Percentiles rank a stretch among this genome's conserved stretches.
phyloP scores from a whole-genome alignment of 345 rosid species.

The Melaleuca quinquenervia region DNA sequence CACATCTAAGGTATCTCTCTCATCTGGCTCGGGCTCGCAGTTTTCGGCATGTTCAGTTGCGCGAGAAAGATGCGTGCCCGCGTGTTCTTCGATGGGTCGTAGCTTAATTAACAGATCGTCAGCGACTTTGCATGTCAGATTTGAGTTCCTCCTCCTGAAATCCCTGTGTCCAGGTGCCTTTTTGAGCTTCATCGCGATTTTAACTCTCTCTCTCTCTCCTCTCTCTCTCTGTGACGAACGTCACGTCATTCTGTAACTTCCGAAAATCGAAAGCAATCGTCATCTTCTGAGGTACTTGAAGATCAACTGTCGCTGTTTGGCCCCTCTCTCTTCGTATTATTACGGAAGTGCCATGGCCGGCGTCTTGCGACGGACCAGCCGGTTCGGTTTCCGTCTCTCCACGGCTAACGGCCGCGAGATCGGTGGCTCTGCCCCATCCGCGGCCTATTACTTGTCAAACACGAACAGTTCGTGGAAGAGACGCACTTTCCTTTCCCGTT shows the following conservation, averaged over 20 bases:
- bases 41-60: not conserved
- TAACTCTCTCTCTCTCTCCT: not conserved
- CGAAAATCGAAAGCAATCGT: not conserved
- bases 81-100: not conserved
- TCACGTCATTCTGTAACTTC: not conserved
- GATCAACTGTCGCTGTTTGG: not conserved
- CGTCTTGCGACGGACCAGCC: not conserved
- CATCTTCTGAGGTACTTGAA: not conserved
- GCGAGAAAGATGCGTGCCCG: conserved; percentile 5
- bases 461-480: not conserved
- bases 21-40: not conserved
- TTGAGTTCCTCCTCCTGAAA: not conserved
- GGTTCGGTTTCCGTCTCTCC: not conserved
- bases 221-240: not conserved
- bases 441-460: not conserved
- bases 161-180: not conserved
- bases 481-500: not conserved
- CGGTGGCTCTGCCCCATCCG: not conserved
- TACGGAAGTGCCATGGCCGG: not conserved
- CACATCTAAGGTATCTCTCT: conserved; percentile 60
- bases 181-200: not conserved
- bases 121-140: not conserved
- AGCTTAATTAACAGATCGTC: not conserved
- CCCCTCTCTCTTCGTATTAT: not conserved
- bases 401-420: not conserved